Percentiles rank a stretch among this genome's conserved stretches.
Conservation (phyloP, 305 asterid species). For the Stenogyne calaminthoides region DNA sequence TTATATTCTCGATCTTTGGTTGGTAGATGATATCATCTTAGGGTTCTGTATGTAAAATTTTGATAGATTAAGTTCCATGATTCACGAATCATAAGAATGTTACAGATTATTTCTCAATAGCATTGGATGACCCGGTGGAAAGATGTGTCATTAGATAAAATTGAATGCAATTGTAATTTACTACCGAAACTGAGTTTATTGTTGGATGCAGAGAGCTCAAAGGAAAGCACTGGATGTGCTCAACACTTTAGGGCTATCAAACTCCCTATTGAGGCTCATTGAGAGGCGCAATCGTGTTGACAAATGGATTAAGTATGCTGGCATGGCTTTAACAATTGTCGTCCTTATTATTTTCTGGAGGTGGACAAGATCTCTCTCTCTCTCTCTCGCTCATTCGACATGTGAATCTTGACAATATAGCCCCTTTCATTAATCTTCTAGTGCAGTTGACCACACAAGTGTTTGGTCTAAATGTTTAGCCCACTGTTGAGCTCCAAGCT, state of each 20-base stretch:
- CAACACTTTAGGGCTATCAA: constrained; percentile 86
- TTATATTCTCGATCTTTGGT: neutral
- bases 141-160: neutral
- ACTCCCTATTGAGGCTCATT: constrained; percentile 78
- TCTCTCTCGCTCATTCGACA: no score
- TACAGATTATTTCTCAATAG: no score
- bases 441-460: neutral
- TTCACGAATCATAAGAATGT: neutral
- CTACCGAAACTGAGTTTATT: no score
- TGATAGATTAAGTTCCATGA: neutral
- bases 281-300: constrained; percentile 90
- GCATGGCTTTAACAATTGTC: constrained; percentile 68
- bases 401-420: constrained; percentile 4
- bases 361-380: constrained; percentile 96
- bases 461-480: neutral
- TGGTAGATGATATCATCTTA: neutral
- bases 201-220: constrained; percentile 94
- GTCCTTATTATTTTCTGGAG: constrained; percentile 74
- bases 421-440: neutral
- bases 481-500: constrained; percentile 1
- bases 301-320: constrained; percentile 88
- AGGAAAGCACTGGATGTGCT: constrained; percentile 93
- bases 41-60: neutral
- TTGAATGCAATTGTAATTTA: neutral
- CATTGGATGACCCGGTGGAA: neutral